Conservation (phyloP, 179 eudicot species). For the Sideroxylon spinosum region DNA sequence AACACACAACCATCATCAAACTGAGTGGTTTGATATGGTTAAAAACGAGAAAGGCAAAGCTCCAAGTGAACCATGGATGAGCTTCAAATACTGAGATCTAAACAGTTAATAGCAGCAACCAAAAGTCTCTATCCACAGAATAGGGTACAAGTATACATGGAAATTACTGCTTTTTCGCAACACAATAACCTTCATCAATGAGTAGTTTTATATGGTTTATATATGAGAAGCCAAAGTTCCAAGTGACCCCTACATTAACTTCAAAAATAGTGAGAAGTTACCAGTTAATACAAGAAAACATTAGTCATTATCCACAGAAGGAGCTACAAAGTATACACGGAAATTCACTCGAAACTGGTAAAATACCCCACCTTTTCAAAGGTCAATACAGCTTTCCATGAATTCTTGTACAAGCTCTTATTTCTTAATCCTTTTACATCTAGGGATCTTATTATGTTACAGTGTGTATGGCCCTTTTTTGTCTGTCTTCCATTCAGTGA, state of each 20-base stretch:
- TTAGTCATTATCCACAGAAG: background rate
- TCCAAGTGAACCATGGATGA: background rate
- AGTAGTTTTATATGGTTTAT: too few species aligned
- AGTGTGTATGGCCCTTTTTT: background rate
- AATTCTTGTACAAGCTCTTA: background rate
- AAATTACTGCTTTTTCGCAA: too few species aligned
- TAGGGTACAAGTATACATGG: too few species aligned
- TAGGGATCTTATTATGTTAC: background rate
- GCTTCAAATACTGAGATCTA: background rate
- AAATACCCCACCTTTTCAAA: background rate
- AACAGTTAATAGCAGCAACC: too few species aligned
- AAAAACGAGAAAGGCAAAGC: background rate
- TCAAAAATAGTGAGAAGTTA: background rate
- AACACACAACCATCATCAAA: conserved; percentile 4
- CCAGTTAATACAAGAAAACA: background rate
- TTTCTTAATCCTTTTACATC: background rate
- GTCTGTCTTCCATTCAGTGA: background rate
- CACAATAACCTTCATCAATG: too few species aligned
- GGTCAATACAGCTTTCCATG: background rate
- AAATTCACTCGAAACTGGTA: background rate
- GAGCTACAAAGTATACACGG: background rate
- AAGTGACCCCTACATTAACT: too few species aligned
- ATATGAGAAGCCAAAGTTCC: too few species aligned
- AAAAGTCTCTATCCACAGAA: too few species aligned
- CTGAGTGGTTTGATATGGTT: background rate